Evolutionary conservation across 2,329 filamentous ascomycete genomes (phyloP).

Genomic region (Fusarium continuum): DNA sequence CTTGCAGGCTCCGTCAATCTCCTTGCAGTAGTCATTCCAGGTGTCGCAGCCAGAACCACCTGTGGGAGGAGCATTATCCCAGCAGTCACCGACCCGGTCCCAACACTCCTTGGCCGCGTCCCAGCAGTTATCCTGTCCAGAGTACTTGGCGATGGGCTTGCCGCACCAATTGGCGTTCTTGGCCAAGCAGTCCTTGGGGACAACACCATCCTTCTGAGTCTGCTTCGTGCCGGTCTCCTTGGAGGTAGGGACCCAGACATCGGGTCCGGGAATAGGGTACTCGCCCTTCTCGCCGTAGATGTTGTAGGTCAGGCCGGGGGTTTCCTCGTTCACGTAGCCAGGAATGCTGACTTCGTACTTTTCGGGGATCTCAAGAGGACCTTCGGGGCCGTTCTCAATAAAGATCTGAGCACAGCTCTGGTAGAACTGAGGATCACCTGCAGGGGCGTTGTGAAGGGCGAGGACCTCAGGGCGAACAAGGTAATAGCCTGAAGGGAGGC

Average conservation of each 20-base stretch:
- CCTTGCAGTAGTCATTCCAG: slow-evolving; percentile 70
- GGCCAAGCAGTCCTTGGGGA: slow-evolving; percentile 66
- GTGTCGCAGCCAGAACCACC: slow-evolving; percentile 67
- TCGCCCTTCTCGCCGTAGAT: slow-evolving; percentile 63
- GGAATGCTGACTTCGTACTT: slow-evolving; percentile 69
- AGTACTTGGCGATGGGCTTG: slow-evolving; percentile 66
- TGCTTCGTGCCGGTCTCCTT: slow-evolving; percentile 29
- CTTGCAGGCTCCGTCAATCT: slow-evolving; percentile 56
- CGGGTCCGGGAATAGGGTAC: slow-evolving; percentile 65
- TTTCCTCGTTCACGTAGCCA: slow-evolving; percentile 65
- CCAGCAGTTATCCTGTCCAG: slow-evolving; percentile 68
- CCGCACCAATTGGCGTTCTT: slow-evolving; percentile 80
- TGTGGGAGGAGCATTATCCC: slow-evolving; percentile 64
- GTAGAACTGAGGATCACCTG: slow-evolving; percentile 76
- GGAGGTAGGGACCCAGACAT: slow-evolving; percentile 57
- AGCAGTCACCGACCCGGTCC: slow-evolving; percentile 68
- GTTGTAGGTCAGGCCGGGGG: slow-evolving; percentile 69
- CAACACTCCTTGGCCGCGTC: slow-evolving; percentile 64
- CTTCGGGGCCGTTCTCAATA: slow-evolving; percentile 58
- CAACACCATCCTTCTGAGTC: slow-evolving; percentile 55
- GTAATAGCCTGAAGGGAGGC: slow-evolving; percentile 72
- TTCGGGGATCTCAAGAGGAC: slow-evolving; percentile 57
- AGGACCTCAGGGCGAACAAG: slow-evolving; percentile 76
- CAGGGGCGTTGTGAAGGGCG: slow-evolving; percentile 70
- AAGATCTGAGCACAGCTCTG: slow-evolving; percentile 77